These are phyloP conservation scores for Syncephalastrum contaminatum DNA, from an alignment of 371 early-diverging fungal genomes.

Conservation along the genomic window DNA sequence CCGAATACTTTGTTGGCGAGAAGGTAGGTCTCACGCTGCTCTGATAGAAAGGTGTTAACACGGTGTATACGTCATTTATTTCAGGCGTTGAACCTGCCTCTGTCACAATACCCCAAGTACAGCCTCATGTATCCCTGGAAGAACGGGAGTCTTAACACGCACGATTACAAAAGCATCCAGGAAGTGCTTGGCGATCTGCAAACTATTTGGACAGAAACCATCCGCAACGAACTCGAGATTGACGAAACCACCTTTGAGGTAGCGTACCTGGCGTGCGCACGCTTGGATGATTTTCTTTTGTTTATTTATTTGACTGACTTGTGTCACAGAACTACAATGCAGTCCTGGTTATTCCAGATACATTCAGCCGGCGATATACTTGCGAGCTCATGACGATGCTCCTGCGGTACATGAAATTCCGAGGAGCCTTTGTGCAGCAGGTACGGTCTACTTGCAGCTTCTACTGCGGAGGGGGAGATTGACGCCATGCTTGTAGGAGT, in stretches of 20 bases:
- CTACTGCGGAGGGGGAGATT: neutral
- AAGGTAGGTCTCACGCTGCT: constrained; percentile 39
- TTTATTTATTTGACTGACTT: neutral
- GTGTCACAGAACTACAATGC: constrained; percentile 57
- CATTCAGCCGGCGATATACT: constrained; percentile 64
- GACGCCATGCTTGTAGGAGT: constrained; percentile 46
- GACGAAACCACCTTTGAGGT: constrained; percentile 56
- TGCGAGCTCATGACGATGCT: constrained; percentile 66
- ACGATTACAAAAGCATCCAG: constrained; percentile 67
- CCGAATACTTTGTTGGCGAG: constrained; percentile 63
- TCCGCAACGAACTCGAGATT: constrained; percentile 74
- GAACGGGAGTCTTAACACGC: constrained; percentile 71
- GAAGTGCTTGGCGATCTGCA: constrained; percentile 75
- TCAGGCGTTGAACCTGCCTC: constrained; percentile 43
- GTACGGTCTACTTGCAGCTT: constrained; percentile 15
- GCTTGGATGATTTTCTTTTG: no score
- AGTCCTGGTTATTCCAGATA: constrained; percentile 79
- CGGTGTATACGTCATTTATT: constrained; percentile 13
- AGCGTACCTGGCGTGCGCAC: constrained; percentile 5
- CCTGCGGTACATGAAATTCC: constrained; percentile 75
- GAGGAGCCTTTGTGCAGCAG: constrained; percentile 72
- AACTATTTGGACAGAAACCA: constrained; percentile 73
- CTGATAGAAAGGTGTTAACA: constrained; percentile 8
- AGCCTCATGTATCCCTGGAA: constrained; percentile 67
- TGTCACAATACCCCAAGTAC: constrained; percentile 30